Evolutionary conservation across 1,284 basidiomycete species (phyloP), one percentile per base, ranked within the genome.

Genomic region (Boletus mariae): DNA sequence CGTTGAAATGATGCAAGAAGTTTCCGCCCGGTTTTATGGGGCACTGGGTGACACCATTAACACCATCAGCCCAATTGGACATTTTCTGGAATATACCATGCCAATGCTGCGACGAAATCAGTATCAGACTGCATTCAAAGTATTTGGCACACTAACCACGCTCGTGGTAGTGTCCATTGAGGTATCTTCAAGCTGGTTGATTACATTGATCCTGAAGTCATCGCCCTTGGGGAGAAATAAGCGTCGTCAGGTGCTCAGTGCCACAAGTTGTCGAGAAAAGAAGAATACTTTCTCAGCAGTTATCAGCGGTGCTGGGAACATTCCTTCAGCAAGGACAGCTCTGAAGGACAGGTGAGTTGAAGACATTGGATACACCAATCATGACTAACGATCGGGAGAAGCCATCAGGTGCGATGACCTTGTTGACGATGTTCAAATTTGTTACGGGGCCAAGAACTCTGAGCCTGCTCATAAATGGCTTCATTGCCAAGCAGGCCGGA

Each of bases 1-100:
- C 68, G 7, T 57, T 58, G 57, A 77, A 76, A 26, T 70, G 48
- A 26, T 79, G 71, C 13, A 66, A 56, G 59, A 75, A 75, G 8
- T 59, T 62, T 49, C 66, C 51, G 8, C 59, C 53, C 4, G 75
- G 71, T 13, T 65, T 61, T 43, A 77, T 75, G 0, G 78, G 76
- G 44, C 79, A 80, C 55, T 80, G 76, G 9, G 65, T 77, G 4
- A 77, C 72, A 15, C 69, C 71, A 2, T 67, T 60, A 26, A 62
- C 60, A 20, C 20, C 20, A 20, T 20, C 20, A 20, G 20, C 20
- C 20, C 20, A 3, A 20, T 20, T 20, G 20, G 73, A 73, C 15
- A 63, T 54, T 15, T 63, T 51, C 60, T 78, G 75, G 53, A 73
- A 71, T 13, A 80, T 58, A 7, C 78, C 78, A 50, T 80, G 78